Percentiles rank a stretch among this genome's conserved stretches.
Conservation (phyloP, 257 asterid genomes). For the Cruciata laevipes region DNA sequence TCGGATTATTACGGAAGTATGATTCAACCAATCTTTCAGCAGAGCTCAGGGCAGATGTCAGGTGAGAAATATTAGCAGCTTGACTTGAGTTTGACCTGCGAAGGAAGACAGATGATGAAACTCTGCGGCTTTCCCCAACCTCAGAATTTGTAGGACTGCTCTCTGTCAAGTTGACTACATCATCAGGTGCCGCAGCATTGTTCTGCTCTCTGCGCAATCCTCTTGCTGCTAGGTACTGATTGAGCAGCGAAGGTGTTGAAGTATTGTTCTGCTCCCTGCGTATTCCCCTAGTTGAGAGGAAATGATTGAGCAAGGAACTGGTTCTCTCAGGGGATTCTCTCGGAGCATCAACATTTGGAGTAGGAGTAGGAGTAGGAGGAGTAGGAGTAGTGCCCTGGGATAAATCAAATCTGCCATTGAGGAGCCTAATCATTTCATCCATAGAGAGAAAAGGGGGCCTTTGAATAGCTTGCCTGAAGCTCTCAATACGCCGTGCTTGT, state of each 20-base stretch:
- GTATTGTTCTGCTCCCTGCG: conserved; percentile 47
- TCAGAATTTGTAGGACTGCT: conserved; percentile 44
- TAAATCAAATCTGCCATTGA: conserved; percentile 40
- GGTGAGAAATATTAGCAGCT: conserved; percentile 36
- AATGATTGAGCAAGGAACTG: conserved; percentile 53
- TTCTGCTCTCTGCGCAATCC: conserved; percentile 69
- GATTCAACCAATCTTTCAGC: conserved; percentile 60
- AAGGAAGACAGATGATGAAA: conserved; percentile 52
- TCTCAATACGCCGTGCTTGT: conserved; percentile 49
- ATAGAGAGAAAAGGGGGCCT: conserved; percentile 66
- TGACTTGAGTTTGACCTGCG: conserved; percentile 60
- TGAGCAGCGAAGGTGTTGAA: conserved; percentile 33
- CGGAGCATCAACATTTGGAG: conserved; percentile 31
- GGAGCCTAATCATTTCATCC: conserved; percentile 88
- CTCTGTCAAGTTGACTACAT: conserved; percentile 51
- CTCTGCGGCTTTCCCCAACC: conserved; percentile 39
- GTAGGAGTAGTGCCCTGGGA: conserved; percentile 41
- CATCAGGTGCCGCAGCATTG: conserved; percentile 36
- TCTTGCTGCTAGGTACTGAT: conserved; percentile 65
- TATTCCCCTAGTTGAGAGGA: conserved; percentile 63
- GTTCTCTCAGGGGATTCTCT: conserved; percentile 69
- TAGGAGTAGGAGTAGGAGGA: conserved; percentile 37
- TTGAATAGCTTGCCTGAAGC: conserved; percentile 58
- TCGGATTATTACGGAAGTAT: conserved; percentile 36
- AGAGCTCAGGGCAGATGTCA: conserved; percentile 37